Evolutionary conservation across 805 yeast genomes (phyloP).

Genomic region (Metschnikowia arizonensis): DNA sequence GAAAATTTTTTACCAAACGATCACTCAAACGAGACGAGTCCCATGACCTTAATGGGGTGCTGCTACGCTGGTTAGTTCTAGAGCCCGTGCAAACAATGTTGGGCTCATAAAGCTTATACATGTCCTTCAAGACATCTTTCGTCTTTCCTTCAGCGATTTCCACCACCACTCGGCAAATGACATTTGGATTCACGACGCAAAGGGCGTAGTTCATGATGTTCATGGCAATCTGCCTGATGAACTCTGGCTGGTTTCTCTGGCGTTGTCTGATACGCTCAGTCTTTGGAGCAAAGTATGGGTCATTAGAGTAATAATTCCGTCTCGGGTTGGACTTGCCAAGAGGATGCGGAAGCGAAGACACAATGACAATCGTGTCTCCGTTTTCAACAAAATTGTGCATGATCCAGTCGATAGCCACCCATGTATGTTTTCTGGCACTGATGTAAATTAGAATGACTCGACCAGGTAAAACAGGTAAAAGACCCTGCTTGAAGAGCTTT

Average conservation of each 20-base stretch:
- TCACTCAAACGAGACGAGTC: constrained; percentile 59
- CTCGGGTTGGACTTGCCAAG: constrained; percentile 8
- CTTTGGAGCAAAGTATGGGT: constrained; percentile 18
- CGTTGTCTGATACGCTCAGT: constrained; percentile 32
- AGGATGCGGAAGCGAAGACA: constrained; percentile 44
- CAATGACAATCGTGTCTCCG: constrained; percentile 65
- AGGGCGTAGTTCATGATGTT: constrained; percentile 52
- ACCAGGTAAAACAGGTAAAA: constrained; percentile 42
- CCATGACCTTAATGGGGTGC: constrained; percentile 59
- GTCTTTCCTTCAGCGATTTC: constrained; percentile 61
- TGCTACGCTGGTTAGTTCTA: constrained; percentile 39
- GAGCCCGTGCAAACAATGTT: constrained; percentile 53
- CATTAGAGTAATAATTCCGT: constrained; percentile 15
- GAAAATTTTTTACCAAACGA: constrained; percentile 57
- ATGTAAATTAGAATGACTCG: constrained; percentile 61
- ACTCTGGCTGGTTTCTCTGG: constrained; percentile 44
- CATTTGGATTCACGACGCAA: constrained; percentile 43
- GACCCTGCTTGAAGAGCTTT: constrained; percentile 24
- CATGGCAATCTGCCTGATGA: constrained; percentile 41
- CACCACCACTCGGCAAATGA: constrained; percentile 49
- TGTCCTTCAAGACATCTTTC: constrained; percentile 52
- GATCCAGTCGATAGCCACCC: constrained; percentile 79
- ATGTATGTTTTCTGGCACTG: constrained; percentile 69
- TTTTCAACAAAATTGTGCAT: constrained; percentile 50
- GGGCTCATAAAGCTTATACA: constrained; percentile 60